phyloP scores from a whole-genome alignment of 371 early-diverging fungal species.

The Coemansia sp. region DNA sequence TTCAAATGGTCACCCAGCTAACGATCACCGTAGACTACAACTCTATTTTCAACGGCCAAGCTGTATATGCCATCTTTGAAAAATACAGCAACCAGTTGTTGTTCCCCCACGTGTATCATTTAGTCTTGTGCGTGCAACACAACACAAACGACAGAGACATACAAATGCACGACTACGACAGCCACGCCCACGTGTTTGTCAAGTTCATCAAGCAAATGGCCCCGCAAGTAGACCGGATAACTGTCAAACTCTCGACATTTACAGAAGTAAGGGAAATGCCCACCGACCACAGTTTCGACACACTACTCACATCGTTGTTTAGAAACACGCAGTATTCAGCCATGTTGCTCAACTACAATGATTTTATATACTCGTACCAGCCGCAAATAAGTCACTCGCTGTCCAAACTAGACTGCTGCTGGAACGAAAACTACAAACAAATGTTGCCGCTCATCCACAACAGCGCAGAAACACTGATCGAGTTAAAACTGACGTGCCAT shows the following conservation, averaged over 20 bases:
- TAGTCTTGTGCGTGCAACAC: neutral
- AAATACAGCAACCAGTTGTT: neutral
- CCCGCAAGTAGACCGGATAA: neutral
- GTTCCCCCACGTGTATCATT: neutral
- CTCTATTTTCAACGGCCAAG: slow-evolving; percentile 16
- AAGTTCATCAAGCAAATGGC: slow-evolving; percentile 1
- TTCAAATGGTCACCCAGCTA: neutral
- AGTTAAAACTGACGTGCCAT: neutral
- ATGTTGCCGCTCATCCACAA: slow-evolving; percentile 9
- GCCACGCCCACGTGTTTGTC: slow-evolving; percentile 11
- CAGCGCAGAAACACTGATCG: slow-evolving; percentile 2
- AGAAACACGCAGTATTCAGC: slow-evolving; percentile 3
- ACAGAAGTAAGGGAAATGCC: neutral
- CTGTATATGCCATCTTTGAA: neutral
- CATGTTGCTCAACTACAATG: slow-evolving; percentile 1
- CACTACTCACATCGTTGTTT: neutral
- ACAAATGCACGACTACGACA: slow-evolving; percentile 12
- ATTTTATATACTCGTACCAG: slow-evolving; percentile 4
- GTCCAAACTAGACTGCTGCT: slow-evolving; percentile 10
- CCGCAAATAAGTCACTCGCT: slow-evolving; percentile 11
- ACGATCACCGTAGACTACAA: slow-evolving; percentile 6
- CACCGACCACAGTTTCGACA: slow-evolving; percentile 10
- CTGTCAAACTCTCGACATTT: neutral
- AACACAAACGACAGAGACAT: neutral
- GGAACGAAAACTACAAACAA: slow-evolving; percentile 1